Evolutionary conservation across 1,139 yeast genomes (phyloP).

Genomic region (Candida sp.): DNA sequence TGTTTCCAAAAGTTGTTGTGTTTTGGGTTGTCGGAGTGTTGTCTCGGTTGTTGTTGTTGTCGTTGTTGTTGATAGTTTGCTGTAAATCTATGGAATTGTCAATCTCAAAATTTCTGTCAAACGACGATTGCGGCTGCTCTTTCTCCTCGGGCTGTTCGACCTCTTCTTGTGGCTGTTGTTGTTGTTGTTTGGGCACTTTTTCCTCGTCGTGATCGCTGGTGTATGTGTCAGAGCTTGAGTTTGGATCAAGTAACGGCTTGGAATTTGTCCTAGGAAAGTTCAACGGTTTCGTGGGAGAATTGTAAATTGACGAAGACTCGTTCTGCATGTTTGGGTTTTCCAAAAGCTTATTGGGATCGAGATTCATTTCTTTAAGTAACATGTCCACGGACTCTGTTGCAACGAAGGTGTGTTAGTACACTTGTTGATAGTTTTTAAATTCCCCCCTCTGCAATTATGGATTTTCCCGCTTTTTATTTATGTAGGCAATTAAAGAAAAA

Average conservation of each 20-base stretch:
- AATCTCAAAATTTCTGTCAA: slow-evolving; percentile 33
- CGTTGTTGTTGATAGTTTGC: slow-evolving; percentile 15
- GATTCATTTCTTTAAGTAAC: slow-evolving; percentile 29
- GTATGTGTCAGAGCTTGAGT: slow-evolving; percentile 49
- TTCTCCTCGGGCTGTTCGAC: background rate
- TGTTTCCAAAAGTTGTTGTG: slow-evolving; percentile 15
- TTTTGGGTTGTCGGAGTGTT: background rate
- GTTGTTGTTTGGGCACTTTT: slow-evolving; percentile 3
- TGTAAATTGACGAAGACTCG: slow-evolving; percentile 14
- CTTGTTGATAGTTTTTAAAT: background rate
- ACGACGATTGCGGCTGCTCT: slow-evolving; percentile 16
- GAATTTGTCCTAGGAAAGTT: slow-evolving; percentile 25
- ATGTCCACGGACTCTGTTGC: slow-evolving; percentile 29
- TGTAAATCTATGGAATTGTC: slow-evolving; percentile 21
- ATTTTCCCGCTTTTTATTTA: background rate
- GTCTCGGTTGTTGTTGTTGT: background rate
- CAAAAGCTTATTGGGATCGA: slow-evolving; percentile 14
- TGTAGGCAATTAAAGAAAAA: background rate
- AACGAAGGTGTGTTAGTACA: slow-evolving; percentile 5
- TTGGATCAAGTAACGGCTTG: slow-evolving; percentile 26
- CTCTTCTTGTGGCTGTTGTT: slow-evolving; percentile 1
- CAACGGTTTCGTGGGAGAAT: slow-evolving; percentile 42
- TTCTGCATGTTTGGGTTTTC: slow-evolving; percentile 4
- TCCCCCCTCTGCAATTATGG: background rate
- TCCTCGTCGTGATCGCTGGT: slow-evolving; percentile 31